phyloP scores from a whole-genome alignment of 2,329 filamentous ascomycete genomes.

The Talaromyces piceae region DNA sequence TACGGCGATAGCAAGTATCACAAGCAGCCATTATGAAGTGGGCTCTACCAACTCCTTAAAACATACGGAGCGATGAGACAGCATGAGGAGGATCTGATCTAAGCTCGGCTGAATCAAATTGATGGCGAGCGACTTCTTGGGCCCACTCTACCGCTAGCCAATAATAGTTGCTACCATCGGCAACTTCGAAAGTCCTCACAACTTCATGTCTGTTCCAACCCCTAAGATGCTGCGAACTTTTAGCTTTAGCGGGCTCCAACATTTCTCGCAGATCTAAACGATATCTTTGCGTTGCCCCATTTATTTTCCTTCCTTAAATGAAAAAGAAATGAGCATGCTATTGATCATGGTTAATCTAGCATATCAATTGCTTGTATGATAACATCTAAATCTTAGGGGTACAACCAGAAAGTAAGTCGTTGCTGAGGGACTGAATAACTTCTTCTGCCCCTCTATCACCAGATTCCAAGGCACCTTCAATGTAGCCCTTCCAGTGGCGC shows the following conservation, averaged over 20 bases:
- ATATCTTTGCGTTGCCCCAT: no score
- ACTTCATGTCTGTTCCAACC: not conserved
- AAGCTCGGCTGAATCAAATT: not conserved
- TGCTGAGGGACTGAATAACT: slow-evolving; percentile 24
- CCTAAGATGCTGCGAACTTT: no score
- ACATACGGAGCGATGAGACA: no score
- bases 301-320: no score
- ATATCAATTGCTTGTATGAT: not conserved
- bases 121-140: not conserved
- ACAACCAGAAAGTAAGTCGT: not conserved
- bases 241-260: no score
- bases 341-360: not conserved
- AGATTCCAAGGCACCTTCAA: slow-evolving; percentile 49
- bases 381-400: not conserved
- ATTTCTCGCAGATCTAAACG: no score
- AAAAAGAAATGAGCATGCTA: not conserved
- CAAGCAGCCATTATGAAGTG: not conserved
- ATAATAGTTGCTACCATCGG: not conserved
- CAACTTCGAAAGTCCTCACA: not conserved
- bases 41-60: no score
- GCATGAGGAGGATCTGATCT: no score
- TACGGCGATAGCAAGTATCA: not conserved
- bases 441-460: slow-evolving; percentile 45
- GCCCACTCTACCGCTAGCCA: not conserved
- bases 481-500: slow-evolving; percentile 50